These are phyloP conservation scores for Akebia trifoliata DNA, from an alignment of 164 flowering plant genomes.

Conservation along the genomic window DNA sequence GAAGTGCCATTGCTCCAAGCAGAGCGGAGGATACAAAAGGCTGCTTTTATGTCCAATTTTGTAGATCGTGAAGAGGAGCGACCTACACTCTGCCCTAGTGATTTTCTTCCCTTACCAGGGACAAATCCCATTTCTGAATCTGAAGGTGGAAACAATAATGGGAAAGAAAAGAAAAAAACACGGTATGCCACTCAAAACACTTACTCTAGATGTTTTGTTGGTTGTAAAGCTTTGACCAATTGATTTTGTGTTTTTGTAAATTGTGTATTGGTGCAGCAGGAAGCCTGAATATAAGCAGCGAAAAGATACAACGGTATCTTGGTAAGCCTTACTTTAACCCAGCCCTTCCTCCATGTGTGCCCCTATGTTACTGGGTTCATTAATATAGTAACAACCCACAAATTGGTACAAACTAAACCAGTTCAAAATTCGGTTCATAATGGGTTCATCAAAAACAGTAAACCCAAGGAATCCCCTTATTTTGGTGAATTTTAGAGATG, in stretches of 20 bases:
- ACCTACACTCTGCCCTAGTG: slow-evolving; percentile 63
- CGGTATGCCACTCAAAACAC: slow-evolving; percentile 28
- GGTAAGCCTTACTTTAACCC: slow-evolving; percentile 13
- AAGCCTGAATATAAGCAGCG: slow-evolving; percentile 17
- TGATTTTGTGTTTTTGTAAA: not conserved
- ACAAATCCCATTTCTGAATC: slow-evolving; percentile 17
- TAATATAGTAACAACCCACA: too few species aligned
- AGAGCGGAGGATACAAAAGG: slow-evolving; percentile 49
- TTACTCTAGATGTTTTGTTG: not conserved
- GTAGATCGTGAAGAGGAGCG: slow-evolving; percentile 78
- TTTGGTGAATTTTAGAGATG: too few species aligned
- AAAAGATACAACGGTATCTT: slow-evolving; percentile 2
- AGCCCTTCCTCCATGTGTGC: not conserved
- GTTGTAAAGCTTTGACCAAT: not conserved
- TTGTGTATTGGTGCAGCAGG: slow-evolving; percentile 6
- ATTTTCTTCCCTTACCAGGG: slow-evolving; percentile 41
- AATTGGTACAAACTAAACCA: too few species aligned
- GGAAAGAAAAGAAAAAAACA: slow-evolving; percentile 26
- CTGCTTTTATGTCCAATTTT: slow-evolving; percentile 72
- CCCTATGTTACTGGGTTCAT: too few species aligned
- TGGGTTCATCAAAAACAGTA: too few species aligned
- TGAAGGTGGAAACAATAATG: slow-evolving; percentile 18
- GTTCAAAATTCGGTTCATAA: too few species aligned
- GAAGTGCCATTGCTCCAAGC: slow-evolving; percentile 63
- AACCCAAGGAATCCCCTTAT: too few species aligned